These are phyloP conservation scores for Hebeloma cylindrosporum DNA, from an alignment of 768 basidiomycete species.

Conservation along the genomic window DNA sequence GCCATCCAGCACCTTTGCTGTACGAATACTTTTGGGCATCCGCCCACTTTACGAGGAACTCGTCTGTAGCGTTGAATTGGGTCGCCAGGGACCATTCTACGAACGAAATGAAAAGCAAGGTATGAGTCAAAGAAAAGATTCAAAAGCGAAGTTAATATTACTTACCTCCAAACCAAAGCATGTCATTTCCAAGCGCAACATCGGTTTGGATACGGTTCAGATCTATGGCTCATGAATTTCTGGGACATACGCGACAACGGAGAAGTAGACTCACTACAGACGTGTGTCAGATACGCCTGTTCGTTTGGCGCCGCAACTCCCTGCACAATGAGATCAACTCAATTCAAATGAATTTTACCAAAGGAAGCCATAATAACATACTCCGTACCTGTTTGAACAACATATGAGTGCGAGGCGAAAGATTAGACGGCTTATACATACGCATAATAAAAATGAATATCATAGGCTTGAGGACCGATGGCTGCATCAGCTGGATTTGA, in stretches of 20 bases:
- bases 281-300: slow-evolving; percentile 60
- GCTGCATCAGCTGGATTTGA: slow-evolving; percentile 70
- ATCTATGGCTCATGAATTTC: slow-evolving; percentile 39
- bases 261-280: slow-evolving; percentile 59
- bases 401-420: neutral
- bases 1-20: slow-evolving; percentile 61
- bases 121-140: neutral
- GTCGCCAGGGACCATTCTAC: slow-evolving; percentile 60
- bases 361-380: slow-evolving; percentile 26
- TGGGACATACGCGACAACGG: neutral
- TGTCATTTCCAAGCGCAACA: slow-evolving; percentile 36
- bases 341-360: neutral
- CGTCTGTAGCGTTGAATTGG: slow-evolving; percentile 60
- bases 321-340: slow-evolving; percentile 32
- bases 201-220: slow-evolving; percentile 50
- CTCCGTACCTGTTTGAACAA: slow-evolving; percentile 52
- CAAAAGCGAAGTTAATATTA: neutral
- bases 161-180: slow-evolving; percentile 43
- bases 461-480: slow-evolving; percentile 71
- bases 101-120: neutral
- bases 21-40: slow-evolving; percentile 75
- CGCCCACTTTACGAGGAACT: slow-evolving; percentile 65
- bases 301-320: slow-evolving; percentile 69
- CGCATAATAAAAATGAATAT: slow-evolving; percentile 80
- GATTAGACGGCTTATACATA: slow-evolving; percentile 34